Evolutionary conservation across 495 filamentous ascomycete species (phyloP).

Genomic region (Penicillium chermesinum): DNA sequence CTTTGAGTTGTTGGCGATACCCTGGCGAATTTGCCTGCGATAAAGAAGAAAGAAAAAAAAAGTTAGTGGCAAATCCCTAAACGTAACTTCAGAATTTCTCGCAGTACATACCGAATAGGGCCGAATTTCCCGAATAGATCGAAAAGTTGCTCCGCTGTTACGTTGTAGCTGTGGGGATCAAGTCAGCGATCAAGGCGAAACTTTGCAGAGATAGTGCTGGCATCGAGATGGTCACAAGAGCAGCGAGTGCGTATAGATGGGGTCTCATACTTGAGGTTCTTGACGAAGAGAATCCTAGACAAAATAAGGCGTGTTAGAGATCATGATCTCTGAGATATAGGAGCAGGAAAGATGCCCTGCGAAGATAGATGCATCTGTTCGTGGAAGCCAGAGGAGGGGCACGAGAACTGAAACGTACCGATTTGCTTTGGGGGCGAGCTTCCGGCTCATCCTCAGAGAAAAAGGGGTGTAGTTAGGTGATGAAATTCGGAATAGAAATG

Average conservation of each 20-base stretch:
- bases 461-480: slow-evolving; percentile 4
- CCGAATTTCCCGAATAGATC: slow-evolving; percentile 94
- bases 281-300: slow-evolving; percentile 88
- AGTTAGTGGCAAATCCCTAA: background rate
- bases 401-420: slow-evolving; percentile 54
- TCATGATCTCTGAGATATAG: slow-evolving; percentile 11
- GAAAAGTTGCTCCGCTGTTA: slow-evolving; percentile 88
- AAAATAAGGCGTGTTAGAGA: slow-evolving; percentile 9
- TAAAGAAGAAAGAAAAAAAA: slow-evolving; percentile 25
- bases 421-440: slow-evolving; percentile 95
- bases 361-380: slow-evolving; percentile 7
- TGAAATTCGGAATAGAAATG: slow-evolving; percentile 12
- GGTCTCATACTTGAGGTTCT: slow-evolving; percentile 79
- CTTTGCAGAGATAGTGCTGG: background rate
- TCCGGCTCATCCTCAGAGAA: slow-evolving; percentile 51
- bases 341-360: background rate
- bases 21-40: slow-evolving; percentile 93
- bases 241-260: slow-evolving; percentile 1
- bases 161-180: slow-evolving; percentile 71
- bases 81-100: background rate
- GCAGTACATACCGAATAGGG: slow-evolving; percentile 73
- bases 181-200: slow-evolving; percentile 8
- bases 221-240: slow-evolving; percentile 1
- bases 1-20: slow-evolving; percentile 95
- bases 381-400: slow-evolving; percentile 26